Percentiles rank a stretch among this genome's conserved stretches.
Evolutionary conservation across 306 rosid species (phyloP).

Genomic region (Macrotyloma uniflorum): DNA sequence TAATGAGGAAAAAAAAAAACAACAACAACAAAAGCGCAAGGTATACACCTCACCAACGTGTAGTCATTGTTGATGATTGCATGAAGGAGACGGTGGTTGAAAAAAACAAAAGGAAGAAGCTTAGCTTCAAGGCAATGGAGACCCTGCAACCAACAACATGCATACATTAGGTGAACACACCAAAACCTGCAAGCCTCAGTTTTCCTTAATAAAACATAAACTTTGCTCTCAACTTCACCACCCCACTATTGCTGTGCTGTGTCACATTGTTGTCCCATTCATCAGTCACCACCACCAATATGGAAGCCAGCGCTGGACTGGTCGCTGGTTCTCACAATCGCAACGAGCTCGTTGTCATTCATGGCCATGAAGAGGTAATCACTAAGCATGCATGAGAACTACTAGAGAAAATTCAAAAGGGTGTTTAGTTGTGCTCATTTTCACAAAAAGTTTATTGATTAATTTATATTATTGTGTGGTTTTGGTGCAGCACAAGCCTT

Average conservation of each 20-base stretch:
- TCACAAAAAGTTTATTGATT: background rate
- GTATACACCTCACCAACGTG: slow-evolving; percentile 19
- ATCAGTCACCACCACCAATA: slow-evolving; percentile 28
- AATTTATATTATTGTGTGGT: background rate
- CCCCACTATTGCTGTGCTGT: background rate
- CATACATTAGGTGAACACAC: slow-evolving; percentile 53
- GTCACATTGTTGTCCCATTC: slow-evolving; percentile 50
- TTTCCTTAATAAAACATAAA: slow-evolving; percentile 49
- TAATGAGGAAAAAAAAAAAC: background rate
- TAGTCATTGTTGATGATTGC: slow-evolving; percentile 34
- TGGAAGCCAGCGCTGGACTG: slow-evolving; percentile 53
- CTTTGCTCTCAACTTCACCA: slow-evolving; percentile 36
- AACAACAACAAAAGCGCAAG: slow-evolving; percentile 19
- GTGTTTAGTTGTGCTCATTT: background rate
- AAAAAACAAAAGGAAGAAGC: slow-evolving; percentile 58
- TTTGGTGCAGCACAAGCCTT: slow-evolving; percentile 77
- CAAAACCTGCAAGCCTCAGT: slow-evolving; percentile 13
- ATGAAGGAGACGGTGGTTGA: slow-evolving; percentile 47
- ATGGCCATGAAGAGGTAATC: slow-evolving; percentile 49
- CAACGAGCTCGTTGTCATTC: slow-evolving; percentile 49
- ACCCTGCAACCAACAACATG: slow-evolving; percentile 73
- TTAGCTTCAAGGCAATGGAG: slow-evolving; percentile 92
- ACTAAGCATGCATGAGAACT: background rate
- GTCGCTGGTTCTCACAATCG: slow-evolving; percentile 49
- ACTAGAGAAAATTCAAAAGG: background rate